These are phyloP conservation scores for Penicillium capsulatum DNA, from an alignment of 2,329 filamentous ascomycete species.

Conservation along the genomic window DNA sequence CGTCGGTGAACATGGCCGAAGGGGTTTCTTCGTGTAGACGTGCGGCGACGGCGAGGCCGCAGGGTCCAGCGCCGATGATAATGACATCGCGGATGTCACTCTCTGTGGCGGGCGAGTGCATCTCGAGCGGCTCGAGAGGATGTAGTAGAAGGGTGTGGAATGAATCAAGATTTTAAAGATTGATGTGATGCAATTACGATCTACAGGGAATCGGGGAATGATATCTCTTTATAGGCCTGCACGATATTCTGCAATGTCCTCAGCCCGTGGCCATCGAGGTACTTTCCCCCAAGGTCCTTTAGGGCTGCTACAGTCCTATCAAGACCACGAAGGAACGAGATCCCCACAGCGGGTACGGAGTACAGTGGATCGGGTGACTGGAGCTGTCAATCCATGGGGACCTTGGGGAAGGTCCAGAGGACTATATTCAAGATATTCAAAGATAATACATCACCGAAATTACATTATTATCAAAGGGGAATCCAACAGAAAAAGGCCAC, in stretches of 20 bases:
- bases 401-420: no score
- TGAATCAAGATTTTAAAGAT: neutral
- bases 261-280: conserved; percentile 28
- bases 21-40: conserved; percentile 68
- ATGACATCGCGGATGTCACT: conserved; percentile 54
- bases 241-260: conserved; percentile 17
- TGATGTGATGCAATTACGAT: neutral
- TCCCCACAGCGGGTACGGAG: conserved; percentile 9
- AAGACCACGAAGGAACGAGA: conserved; percentile 1
- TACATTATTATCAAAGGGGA: no score
- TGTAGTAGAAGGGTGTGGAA: neutral
- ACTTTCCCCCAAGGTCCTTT: conserved; percentile 36
- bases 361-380: conserved; percentile 3
- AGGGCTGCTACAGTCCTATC: conserved; percentile 1
- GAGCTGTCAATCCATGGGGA: conserved; percentile 18
- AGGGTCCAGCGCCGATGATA: conserved; percentile 70
- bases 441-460: no score
- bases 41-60: conserved; percentile 68
- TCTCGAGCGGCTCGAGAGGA: conserved; percentile 3
- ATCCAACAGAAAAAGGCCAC: no score
- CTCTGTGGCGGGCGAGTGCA: conserved; percentile 3
- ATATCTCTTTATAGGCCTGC: neutral
- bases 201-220: no score
- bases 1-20: conserved; percentile 75
- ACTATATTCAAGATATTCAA: no score